Base-by-base conservation (phyloP, 345 rosid genomes). In the Nephelium lappaceum region DNA sequence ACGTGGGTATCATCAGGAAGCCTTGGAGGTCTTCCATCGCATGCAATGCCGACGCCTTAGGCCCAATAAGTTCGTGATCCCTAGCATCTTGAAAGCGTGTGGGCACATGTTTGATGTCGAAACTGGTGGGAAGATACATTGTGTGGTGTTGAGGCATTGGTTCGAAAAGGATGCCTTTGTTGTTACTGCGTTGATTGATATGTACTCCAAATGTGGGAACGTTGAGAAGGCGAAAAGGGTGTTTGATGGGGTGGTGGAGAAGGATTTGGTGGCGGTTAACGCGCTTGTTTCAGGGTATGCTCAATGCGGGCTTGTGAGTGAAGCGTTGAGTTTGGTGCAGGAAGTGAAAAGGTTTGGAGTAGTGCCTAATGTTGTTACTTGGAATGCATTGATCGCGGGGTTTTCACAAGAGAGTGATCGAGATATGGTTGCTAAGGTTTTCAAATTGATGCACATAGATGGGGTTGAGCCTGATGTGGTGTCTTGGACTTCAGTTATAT, bases 401-500 rank as follows among this genome's bases (percentile, higher is more conserved):
- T 92, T 93, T 77, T 89, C 99, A 0, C 86, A 84, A 71, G 80
- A 75, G 62, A 92, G 93, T 8, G 82, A 93, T 41, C 80, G 81
- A 73, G 81, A 70, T 51, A 84, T 80, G 84, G 90, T 84, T 69
- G 81, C 77, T 23, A 80, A 87, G 73, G 43, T 90, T 53, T 79
- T 95, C 74, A 74, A 78, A 68, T 69, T 81, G 83, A 92, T 93
- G 97, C 74, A 43, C 31, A 60, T 25, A 31, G 49, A 82, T 70
- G 94, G 95, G 47, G 68, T 84, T 77, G 86, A 85, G 76, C 95
- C 93, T 19, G 99, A 95, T 77, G 90, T 89, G 21, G 90, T 90
- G 64, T 86, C 97, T 0, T 93, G 97, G 98, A 93, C 97, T 53
- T 90, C 97, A 0, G 71, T 93, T 45, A 90, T 92, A 78, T 89